phyloP scores from a whole-genome alignment of 2,329 filamentous ascomycete species.

The Cordyceps farinosa region DNA sequence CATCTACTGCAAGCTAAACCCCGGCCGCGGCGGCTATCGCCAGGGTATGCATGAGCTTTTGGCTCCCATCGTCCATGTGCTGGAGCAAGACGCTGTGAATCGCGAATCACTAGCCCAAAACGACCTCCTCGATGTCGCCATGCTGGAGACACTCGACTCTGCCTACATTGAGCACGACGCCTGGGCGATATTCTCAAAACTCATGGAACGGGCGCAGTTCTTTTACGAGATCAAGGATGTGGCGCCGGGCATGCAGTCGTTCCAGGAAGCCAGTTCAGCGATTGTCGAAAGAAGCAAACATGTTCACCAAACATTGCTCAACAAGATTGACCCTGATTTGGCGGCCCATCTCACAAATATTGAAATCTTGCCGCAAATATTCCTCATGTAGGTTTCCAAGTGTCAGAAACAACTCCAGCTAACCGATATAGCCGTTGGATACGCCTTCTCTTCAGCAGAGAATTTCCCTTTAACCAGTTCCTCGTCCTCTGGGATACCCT shows the following conservation, averaged over 20 bases:
- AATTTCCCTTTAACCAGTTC: conserved; percentile 84
- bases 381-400: conserved; percentile 68
- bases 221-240: conserved; percentile 74
- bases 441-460: conserved; percentile 83
- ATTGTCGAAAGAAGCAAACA: conserved; percentile 84
- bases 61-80: conserved; percentile 80
- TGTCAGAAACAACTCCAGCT: background rate
- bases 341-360: conserved; percentile 75
- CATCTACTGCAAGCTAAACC: conserved; percentile 90
- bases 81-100: conserved; percentile 77
- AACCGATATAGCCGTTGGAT: conserved; percentile 73
- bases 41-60: conserved; percentile 98
- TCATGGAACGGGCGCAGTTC: conserved; percentile 83
- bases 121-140: conserved; percentile 44
- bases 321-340: conserved; percentile 77
- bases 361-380: conserved; percentile 93
- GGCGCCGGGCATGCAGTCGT: conserved; percentile 25
- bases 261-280: conserved; percentile 39
- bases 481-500: conserved; percentile 86
- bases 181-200: conserved; percentile 75
- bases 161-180: conserved; percentile 84
- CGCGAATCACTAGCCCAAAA: conserved; percentile 32
- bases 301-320: conserved; percentile 80
- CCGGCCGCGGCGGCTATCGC: conserved; percentile 81
- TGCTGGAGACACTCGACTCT: conserved; percentile 66